Conservation (phyloP, 1,284 basidiomycete genomes). For the Leccinum idahoense region DNA sequence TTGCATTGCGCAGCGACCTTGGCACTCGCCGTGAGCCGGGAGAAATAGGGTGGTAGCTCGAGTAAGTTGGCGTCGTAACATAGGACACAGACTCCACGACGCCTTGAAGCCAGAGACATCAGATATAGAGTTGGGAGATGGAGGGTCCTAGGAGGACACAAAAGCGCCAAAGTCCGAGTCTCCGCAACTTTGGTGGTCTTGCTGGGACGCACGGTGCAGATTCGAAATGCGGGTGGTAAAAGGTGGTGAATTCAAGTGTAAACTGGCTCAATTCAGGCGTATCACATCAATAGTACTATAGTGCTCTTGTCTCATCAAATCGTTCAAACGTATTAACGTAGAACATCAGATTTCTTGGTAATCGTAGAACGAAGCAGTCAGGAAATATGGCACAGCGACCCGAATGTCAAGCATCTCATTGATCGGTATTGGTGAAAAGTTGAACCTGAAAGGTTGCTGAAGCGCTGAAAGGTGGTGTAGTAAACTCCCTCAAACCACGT, state of each 20-base stretch:
- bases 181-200: too few species aligned
- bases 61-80: not conserved
- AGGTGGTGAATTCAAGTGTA: not conserved
- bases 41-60: constrained; percentile 44
- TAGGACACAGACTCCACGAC: not conserved
- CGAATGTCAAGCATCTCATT: too few species aligned
- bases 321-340: not conserved
- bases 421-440: too few species aligned
- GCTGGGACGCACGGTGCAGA: too few species aligned
- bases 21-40: constrained; percentile 50
- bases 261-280: not conserved
- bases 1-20: constrained; percentile 48
- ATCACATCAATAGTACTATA: not conserved
- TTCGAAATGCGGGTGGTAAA: too few species aligned
- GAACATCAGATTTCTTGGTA: not conserved
- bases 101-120: not conserved
- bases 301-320: not conserved
- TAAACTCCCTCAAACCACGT: too few species aligned
- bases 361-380: not conserved
- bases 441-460: too few species aligned
- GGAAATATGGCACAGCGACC: not conserved
- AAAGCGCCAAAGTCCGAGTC: too few species aligned
- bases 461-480: too few species aligned
- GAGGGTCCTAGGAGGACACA: constrained; percentile 45
- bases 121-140: constrained; percentile 21